Base-by-base conservation (phyloP, 1,284 basidiomycete species). In the Papiliotrema nemorosa region DNA sequence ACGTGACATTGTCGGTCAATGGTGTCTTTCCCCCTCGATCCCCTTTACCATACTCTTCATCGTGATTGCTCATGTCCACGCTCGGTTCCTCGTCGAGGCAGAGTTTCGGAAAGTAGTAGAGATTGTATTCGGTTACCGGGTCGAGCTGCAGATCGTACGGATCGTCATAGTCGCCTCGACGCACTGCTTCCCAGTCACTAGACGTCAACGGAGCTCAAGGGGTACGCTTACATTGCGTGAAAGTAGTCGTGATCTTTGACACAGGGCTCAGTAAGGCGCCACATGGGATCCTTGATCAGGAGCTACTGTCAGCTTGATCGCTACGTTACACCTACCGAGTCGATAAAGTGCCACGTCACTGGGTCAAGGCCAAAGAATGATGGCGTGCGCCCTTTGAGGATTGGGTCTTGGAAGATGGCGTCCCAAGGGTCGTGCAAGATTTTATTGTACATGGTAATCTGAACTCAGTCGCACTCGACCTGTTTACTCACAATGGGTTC, bases 121-220 rank as follows among this genome's bases (percentile, higher is more conserved):
- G 94, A 81, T 98, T 94, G 66, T 85, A 86, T 60, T 92, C 91
- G 72, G 96, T 90, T 41, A 83, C 82, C 6, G 90, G 89, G 70
- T 97, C 90, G 65, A 93, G 89, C 18, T 88, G 86, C 20, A 94
- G 92, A 62, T 93, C 90, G 79, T 96, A 94, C n/a, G 94, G 94
- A 65, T 94, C 91, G 21, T 64, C 55, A 49, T 74, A 74, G 24
- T 67, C 64, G 26, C 66, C 66, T 27, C 51, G 47, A 5, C 49
- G 49, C 16, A 70, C 65, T 2, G 62, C 60, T 2, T 62, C 62
- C 67, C 67, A 72, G 47, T 69, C 63, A 20, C 66, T 66, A 35
- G 25, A 43, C 25, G 52, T 34, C 18, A 25, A 12, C 2, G 6
- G 2, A 9, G 24, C 25, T 18, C 47, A 46, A 24, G 14, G 3